These are phyloP conservation scores for Boletus huronensis DNA, from an alignment of 768 basidiomycete species.

Conservation along the genomic window DNA sequence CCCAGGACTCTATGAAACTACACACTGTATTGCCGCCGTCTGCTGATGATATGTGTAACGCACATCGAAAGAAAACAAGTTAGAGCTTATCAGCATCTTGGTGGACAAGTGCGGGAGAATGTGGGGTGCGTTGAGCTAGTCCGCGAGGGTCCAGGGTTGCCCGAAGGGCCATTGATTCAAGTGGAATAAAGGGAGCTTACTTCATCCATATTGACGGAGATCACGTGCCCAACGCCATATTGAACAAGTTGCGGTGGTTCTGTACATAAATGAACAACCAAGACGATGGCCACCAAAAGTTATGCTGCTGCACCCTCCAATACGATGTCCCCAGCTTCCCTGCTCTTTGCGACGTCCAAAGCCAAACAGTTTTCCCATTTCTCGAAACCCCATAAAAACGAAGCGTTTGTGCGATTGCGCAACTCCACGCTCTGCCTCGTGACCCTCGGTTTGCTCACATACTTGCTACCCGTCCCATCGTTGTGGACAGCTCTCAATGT, in stretches of 20 bases:
- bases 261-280: not conserved
- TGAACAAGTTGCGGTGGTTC: not conserved
- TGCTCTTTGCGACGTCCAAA: slow-evolving; percentile 23
- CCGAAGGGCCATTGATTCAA: no score
- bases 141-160: no score
- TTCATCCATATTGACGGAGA: not conserved
- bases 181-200: no score
- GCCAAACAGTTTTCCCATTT: slow-evolving; percentile 20
- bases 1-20: no score
- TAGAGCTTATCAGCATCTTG: no score
- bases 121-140: no score
- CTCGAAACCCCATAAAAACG: slow-evolving; percentile 35
- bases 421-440: slow-evolving; percentile 35
- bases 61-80: no score
- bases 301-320: not conserved
- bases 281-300: slow-evolving; percentile 14
- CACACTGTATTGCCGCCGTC: no score
- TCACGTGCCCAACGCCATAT: not conserved
- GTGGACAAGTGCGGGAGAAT: no score
- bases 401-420: slow-evolving; percentile 39
- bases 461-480: slow-evolving; percentile 38
- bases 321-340: slow-evolving; percentile 20
- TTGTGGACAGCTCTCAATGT: slow-evolving; percentile 34
- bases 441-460: slow-evolving; percentile 33
- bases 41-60: no score